Base-by-base conservation (phyloP, 768 basidiomycete species). In the Psilocybe azurescens region DNA sequence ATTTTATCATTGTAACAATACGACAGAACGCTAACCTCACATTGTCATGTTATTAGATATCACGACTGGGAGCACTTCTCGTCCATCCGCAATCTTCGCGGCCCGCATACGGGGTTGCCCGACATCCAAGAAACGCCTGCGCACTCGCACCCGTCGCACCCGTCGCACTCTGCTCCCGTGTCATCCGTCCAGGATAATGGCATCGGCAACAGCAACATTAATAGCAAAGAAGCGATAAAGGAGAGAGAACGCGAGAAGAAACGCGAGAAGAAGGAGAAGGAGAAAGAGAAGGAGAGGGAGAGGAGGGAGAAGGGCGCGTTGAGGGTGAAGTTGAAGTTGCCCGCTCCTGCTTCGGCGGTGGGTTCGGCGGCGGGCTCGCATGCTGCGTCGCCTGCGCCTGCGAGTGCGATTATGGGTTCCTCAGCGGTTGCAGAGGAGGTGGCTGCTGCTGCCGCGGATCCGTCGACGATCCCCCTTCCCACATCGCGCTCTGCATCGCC, bases 41-140 rank as follows among this genome's bases (percentile, higher is more conserved):
- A 24, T 24, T 24, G 24, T 24, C 24, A 24, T 24, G 24, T 24
- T 24, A 2, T 11, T 69, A 93, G 92, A 32, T 96, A 94, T 72
- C 90, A 95, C 70, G 93, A 95, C 73, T 95, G 93, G 92, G 94
- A 97, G 70, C 95, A 97, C 72, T 97, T 95, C 70, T 94, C 92
- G 11, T 93, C 90, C n/a, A 92, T 97, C 61, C 90, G 95, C 50
- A 95, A 94, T 73, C 77, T 95, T 56, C 81, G 81, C 14, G 95
- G 95, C 1, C 95, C 94, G 0, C 94, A 95, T 71, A 78, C 85
- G 0, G 95, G 93, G 7, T 78, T 88, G 14, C 92, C 93, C 3
- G 75, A 76, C 56, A 86, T 93, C 2, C 70, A 74, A 47, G 93
- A 94, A 73, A 73, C 77, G 0, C 67, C 61, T 3, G 61, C 70